Percentiles rank a stretch among this genome's conserved stretches.
Conservation (phyloP, 805 yeast species). For the Saccharomycopsis selenospora region DNA sequence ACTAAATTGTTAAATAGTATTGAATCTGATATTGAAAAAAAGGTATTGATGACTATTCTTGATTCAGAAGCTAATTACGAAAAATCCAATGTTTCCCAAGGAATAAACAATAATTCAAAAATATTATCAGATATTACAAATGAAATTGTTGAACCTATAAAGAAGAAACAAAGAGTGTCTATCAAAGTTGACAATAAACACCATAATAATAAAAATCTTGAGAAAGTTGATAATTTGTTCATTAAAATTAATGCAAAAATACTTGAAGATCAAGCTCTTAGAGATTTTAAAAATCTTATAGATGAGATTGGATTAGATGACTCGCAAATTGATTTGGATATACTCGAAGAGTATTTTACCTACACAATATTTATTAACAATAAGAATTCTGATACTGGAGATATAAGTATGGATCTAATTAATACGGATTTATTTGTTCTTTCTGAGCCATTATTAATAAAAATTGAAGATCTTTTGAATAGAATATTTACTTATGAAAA, state of each 20-base stretch:
- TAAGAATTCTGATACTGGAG: conserved; percentile 26
- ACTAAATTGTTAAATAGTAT: not conserved
- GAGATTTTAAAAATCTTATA: conserved; percentile 10
- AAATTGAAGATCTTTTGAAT: conserved; percentile 24
- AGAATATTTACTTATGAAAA: conserved; percentile 22
- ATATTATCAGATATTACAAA: not conserved
- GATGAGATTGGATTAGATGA: conserved; percentile 20
- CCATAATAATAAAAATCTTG: no score
- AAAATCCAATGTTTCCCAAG: no score
- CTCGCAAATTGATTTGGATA: conserved; percentile 7
- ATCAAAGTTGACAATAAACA: no score
- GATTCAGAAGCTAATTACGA: not conserved
- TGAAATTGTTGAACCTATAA: not conserved
- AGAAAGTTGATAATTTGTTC: no score
- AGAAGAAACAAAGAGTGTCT: not conserved
- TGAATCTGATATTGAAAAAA: not conserved
- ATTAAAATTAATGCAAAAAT: conserved; percentile 9
- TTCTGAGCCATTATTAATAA: conserved; percentile 21
- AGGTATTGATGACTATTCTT: not conserved
- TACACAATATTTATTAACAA: conserved; percentile 25
- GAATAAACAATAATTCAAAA: no score
- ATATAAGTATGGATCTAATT: conserved; percentile 25
- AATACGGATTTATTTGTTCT: conserved; percentile 22
- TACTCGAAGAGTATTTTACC: conserved; percentile 15
- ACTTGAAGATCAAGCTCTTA: conserved; percentile 5